Evolutionary conservation across 2,329 filamentous ascomycete genomes (phyloP), one percentile per base, ranked within the genome.

Genomic region (Scedosporium apiospermum): DNA sequence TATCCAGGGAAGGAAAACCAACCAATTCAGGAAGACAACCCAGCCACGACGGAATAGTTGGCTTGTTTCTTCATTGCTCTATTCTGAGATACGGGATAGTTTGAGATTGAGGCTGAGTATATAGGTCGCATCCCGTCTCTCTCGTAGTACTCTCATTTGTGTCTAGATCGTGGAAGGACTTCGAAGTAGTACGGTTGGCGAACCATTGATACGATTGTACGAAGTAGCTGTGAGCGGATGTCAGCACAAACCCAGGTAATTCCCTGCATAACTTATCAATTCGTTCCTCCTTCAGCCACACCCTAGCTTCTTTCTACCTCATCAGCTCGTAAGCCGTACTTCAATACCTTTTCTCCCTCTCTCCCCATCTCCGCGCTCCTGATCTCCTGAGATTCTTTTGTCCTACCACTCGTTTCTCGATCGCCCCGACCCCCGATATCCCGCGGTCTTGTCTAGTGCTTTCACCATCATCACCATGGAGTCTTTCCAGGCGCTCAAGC

Each of bases 401-500:
- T n/a, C 26, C 16, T 58, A 27, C 23, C 34, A n/a, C 2, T 18
- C 27, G n/a, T 34, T 16, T 27, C 12, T 26, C 27, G 16, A n/a
- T 26, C 26, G 23, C 41, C 38, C 14, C 21, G 26, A 10, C n/a
- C 38, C 21, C 58, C 18, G 7, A 27, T 49, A 42, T 26, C 12
- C 10, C 41, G 21, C 26, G 21, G 14, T 6, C 26, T 10, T 1
- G 4, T 57, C 23, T 27, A 23, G 9, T 30, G 23, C 51, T 10
- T 6, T 57, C 30, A 4, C 51, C 23, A 16, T 57, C 23, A 51
- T 23, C 30, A 61, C 5, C 59, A 83, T 83, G 82, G 81, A 84
- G 65, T 78, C 79, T 58, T 81, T 85, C 68, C 73, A 74, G 53
- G 71, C 77, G 66, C 75, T 85, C 64, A 81, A 79, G 72, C 82